Percentiles rank a stretch among this genome's conserved stretches.
Conservation (phyloP, 805 yeast genomes). For the Sporopachydermia quercuum region DNA sequence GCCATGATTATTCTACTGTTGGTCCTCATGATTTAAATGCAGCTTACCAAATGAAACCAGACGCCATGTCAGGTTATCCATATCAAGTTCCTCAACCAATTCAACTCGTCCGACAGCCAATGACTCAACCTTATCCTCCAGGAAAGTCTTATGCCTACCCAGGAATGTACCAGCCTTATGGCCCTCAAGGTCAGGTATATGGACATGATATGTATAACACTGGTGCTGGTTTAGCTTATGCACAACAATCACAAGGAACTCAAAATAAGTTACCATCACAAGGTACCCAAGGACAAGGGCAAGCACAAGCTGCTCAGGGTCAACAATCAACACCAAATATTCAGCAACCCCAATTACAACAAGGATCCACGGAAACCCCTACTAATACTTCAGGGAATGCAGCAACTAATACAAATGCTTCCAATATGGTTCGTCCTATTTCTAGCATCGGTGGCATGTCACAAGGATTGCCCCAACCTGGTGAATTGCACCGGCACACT, state of each 20-base stretch:
- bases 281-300: background rate
- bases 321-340: background rate
- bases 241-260: background rate
- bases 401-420: background rate
- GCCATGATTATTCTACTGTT: background rate
- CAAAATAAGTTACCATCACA: background rate
- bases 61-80: background rate
- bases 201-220: background rate
- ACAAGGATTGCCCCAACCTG: background rate
- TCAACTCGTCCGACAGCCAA: background rate
- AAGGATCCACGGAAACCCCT: background rate
- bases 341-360: background rate
- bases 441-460: background rate
- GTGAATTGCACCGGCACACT: background rate
- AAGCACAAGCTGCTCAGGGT: background rate
- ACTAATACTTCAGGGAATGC: background rate
- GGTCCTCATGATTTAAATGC: conserved; percentile 1
- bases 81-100: background rate
- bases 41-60: background rate
- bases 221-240: background rate
- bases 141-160: background rate
- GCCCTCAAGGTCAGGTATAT: background rate
- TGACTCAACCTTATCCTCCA: conserved; percentile 1
- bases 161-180: background rate
- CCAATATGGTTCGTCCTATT: background rate